Base-by-base conservation (phyloP, 768 basidiomycete genomes). In the Arthromyces matolae region DNA sequence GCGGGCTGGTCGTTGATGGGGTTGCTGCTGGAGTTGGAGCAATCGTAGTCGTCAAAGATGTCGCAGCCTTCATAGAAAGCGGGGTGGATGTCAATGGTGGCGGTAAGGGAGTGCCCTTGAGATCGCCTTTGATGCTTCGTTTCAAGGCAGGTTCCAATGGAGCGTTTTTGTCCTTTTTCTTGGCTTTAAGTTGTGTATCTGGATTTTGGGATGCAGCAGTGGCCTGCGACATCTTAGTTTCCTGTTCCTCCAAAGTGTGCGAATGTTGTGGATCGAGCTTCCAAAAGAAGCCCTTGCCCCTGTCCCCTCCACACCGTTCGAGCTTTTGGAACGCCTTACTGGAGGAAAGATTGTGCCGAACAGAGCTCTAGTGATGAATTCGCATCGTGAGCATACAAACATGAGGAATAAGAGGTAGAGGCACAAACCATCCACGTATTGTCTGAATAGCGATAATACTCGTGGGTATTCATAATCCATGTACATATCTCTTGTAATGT, bases 211-310 rank as follows among this genome's bases (percentile, higher is more conserved):
- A 52, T 12, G 64, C 55, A 33, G 69, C 67, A 6, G 66, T 59
- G 14, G 66, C 56, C 60, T 69, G 61, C 52, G 72, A 64, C 56
- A 66, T 68, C 69, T 80, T 80, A 18, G 70, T 71, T 51, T 87
- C 84, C 57, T 86, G 85, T 52, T 86, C 85, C 61, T 84, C 81
- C 35, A 90, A 78, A 28, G 72, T 72, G 48, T 81, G 83, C 43
- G 83, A 78, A 61, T 76, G 75, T 46, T 81, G 77, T 35, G 86
- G 83, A 59, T 95, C 93, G 25, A 96, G 74, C 16, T 87, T 86
- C 94, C 94, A 97, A 54, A 93, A 91, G 55, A 85, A 92, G 2
- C 93, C 94, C 64, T 95, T 96, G 8, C 90, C 88, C 51, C 86
- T 78, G 71, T 88, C 90, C 49, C 91, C 88, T 5, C 83, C 80